phyloP scores from a whole-genome alignment of 345 rosid species.

The Brassica nigra region DNA sequence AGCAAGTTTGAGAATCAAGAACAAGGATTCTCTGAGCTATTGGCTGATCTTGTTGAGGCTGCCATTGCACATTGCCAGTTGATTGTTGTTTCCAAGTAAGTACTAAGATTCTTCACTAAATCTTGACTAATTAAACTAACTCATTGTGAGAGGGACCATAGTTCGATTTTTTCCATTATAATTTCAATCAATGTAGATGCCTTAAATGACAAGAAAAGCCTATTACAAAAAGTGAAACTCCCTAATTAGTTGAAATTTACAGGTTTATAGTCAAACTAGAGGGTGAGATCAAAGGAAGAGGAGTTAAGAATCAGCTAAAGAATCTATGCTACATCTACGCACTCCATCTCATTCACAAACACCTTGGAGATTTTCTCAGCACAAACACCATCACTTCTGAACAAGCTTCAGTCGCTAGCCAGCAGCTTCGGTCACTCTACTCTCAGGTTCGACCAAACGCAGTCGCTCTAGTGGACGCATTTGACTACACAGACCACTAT shows the following conservation, averaged over 20 bases:
- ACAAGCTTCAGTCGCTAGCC: slow-evolving; percentile 57
- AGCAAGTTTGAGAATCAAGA: slow-evolving; percentile 64
- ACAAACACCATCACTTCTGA: slow-evolving; percentile 39
- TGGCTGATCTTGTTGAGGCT: slow-evolving; percentile 73
- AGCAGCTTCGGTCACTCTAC: slow-evolving; percentile 69
- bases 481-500: slow-evolving; percentile 73
- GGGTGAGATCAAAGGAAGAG: slow-evolving; percentile 60
- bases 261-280: slow-evolving; percentile 81
- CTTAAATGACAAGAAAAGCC: not conserved
- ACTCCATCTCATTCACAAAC: slow-evolving; percentile 66
- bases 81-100: slow-evolving; percentile 88
- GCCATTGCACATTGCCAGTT: slow-evolving; percentile 87
- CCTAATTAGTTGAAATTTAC: slow-evolving; percentile 13
- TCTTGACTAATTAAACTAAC: not conserved
- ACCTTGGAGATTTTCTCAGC: slow-evolving; percentile 75
- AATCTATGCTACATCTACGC: slow-evolving; percentile 47
- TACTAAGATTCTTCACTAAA: not conserved
- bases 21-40: slow-evolving; percentile 80
- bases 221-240: not conserved
- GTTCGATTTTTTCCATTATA: not conserved
- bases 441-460: slow-evolving; percentile 85
- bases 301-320: slow-evolving; percentile 52
- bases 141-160: not conserved
- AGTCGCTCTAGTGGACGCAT: slow-evolving; percentile 75
- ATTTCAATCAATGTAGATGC: not conserved